phyloP scores from a whole-genome alignment of 2,329 filamentous ascomycete genomes.

The Plectosphaerella cucumerina region DNA sequence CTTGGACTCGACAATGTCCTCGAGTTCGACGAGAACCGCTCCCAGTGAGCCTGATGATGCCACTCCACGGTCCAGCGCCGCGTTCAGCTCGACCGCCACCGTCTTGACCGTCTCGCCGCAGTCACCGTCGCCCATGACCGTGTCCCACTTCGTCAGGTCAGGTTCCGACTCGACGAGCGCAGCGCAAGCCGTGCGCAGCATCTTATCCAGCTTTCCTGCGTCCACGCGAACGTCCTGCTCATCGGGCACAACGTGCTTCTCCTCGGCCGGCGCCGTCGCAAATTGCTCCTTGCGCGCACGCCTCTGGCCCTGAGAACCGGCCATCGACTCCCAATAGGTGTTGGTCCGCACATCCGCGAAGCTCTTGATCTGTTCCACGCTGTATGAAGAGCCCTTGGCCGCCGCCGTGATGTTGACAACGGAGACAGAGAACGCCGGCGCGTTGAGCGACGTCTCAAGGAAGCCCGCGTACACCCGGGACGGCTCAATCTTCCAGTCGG shows the following conservation, averaged over 20 bases:
- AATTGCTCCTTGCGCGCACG: conserved; percentile 37
- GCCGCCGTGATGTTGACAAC: conserved; percentile 54
- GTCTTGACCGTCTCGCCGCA: conserved; percentile 59
- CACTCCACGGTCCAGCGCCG: conserved; percentile 38
- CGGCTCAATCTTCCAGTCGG: conserved; percentile 43
- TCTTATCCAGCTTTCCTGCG: conserved; percentile 44
- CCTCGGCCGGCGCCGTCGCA: conserved; percentile 29
- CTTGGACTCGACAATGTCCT: conserved; percentile 51
- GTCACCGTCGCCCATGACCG: conserved; percentile 61
- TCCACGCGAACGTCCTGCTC: conserved; percentile 46
- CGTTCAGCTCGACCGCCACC: conserved; percentile 43
- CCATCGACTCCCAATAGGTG: conserved; percentile 49
- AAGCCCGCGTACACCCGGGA: conserved; percentile 57
- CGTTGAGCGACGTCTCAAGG: conserved; percentile 69
- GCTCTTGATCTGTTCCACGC: conserved; percentile 49
- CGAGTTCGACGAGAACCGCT: conserved; percentile 42
- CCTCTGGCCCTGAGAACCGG: conserved; percentile 36
- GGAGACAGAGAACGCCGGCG: conserved; percentile 66
- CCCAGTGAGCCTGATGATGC: conserved; percentile 39
- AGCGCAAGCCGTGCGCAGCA: conserved; percentile 49
- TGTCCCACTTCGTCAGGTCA: conserved; percentile 60
- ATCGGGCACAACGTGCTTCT: conserved; percentile 29
- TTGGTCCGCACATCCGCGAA: conserved; percentile 63
- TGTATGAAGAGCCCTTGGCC: conserved; percentile 39
- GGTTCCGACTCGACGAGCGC: conserved; percentile 55